Evolutionary conservation across 2,329 filamentous ascomycete genomes (phyloP).

Genomic region (Phaeosphaeria sp.): DNA sequence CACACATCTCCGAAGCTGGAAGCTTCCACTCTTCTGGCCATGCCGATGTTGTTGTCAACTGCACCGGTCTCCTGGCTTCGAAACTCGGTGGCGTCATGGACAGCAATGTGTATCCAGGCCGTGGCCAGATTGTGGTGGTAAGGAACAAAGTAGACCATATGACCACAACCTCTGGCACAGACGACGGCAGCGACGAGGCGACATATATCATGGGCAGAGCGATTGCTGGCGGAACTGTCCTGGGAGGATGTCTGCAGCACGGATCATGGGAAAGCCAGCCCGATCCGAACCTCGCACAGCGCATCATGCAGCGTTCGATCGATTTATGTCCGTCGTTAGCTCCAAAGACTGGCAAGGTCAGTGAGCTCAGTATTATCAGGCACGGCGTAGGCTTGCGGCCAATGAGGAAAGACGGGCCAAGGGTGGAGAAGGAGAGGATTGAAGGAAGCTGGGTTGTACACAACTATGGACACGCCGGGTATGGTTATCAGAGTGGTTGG

Average conservation of each 20-base stretch:
- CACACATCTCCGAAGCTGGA: slow-evolving; percentile 77
- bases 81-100: slow-evolving; percentile 85
- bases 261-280: slow-evolving; percentile 80
- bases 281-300: slow-evolving; percentile 77
- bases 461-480: slow-evolving; percentile 80
- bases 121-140: slow-evolving; percentile 85
- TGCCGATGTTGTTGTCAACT: slow-evolving; percentile 80
- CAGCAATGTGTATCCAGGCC: slow-evolving; percentile 72
- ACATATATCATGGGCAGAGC: slow-evolving; percentile 86
- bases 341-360: slow-evolving; percentile 67
- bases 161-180: slow-evolving; percentile 73
- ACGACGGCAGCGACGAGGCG: slow-evolving; percentile 75
- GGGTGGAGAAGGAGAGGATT: slow-evolving; percentile 76
- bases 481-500: slow-evolving; percentile 68
- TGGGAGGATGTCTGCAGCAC: slow-evolving; percentile 86
- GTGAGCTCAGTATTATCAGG: slow-evolving; percentile 73
- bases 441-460: slow-evolving; percentile 73
- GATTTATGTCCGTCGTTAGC: slow-evolving; percentile 70
- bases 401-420: slow-evolving; percentile 73
- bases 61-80: slow-evolving; percentile 78
- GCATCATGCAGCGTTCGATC: slow-evolving; percentile 83
- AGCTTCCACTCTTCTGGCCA: slow-evolving; percentile 62
- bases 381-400: slow-evolving; percentile 86
- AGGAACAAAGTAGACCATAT: slow-evolving; percentile 78
- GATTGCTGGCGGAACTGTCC: slow-evolving; percentile 75